Base-by-base conservation (phyloP, 176 grass and related monocot genomes). In the Ensete glaucum region DNA sequence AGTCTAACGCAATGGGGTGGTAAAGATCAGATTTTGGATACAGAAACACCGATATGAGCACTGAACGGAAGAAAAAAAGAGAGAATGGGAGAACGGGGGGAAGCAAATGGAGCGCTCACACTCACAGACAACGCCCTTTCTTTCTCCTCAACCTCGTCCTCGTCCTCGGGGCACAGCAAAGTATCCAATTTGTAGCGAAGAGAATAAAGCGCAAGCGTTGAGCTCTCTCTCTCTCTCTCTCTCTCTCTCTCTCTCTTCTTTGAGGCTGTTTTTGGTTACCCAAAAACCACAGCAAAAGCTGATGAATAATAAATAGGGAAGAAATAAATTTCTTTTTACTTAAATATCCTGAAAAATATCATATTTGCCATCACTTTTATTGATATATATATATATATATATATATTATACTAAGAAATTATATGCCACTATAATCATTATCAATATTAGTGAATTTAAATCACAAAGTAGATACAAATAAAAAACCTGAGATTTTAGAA, bases 101-200 rank as follows among this genome's bases (percentile, higher is more conserved):
- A 60, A n/a, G 57, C 16, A 60, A n/a, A n/a, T 19, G 15, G 13
- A 17, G 57, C 15, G 57, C 57, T 17, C 14, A 1, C 15, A 17
- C 6, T 69, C 66, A 1, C 29, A 19, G 20, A 63, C 17, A 43
- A 1, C 21, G 21, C 63, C 2, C 10, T 3, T 23, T 20, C 23
- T 43, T 50, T 8, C 43, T 69, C 34, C 67, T n/a, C 8, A 50
- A 69, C 34, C 34, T 50, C 67, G 67, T 17, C 34, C 34, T 50
- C 67, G 67, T 17, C 3, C 16, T 69, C 15, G 20, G 14, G 50
- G 43, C 25, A 20, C 65, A 29, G 67, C 67, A 50, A 51, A 11
- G 34, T 12, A 17, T 70, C 43, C 67, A 70, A 70, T 50, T 70
- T 52, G 34, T 51, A 70, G 67, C 19, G 67, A 70, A 17, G 67